These are phyloP conservation scores for Talinum fruticosum DNA, from an alignment of 148 eudicot species.

Conservation along the genomic window DNA sequence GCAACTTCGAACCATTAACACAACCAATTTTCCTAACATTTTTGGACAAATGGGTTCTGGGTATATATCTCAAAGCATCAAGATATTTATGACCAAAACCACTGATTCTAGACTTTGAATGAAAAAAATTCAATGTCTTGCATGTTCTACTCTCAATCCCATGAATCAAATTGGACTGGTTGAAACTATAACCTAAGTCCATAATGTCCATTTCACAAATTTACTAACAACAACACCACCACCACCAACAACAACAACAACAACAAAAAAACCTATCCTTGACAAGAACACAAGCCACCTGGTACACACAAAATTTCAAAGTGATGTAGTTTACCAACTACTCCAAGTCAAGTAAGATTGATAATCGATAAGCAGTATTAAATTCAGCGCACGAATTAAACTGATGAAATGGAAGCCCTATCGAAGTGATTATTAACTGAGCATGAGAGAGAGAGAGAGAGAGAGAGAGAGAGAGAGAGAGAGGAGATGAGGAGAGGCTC, in stretches of 20 bases:
- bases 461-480: too few relatives aligned
- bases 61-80: slow-evolving; percentile 29
- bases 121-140: slow-evolving; percentile 30
- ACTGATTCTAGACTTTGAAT: slow-evolving; percentile 26
- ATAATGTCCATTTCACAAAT: slow-evolving; percentile 43
- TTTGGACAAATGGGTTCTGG: slow-evolving; percentile 30
- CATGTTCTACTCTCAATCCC: slow-evolving; percentile 38
- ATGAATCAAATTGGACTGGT: slow-evolving; percentile 43
- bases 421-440: not conserved
- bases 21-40: slow-evolving; percentile 38
- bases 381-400: slow-evolving; percentile 1
- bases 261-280: slow-evolving; percentile 23
- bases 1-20: slow-evolving; percentile 23
- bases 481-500: not conserved
- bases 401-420: slow-evolving; percentile 15
- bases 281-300: slow-evolving; percentile 31
- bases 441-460: too few relatives aligned
- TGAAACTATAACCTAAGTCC: slow-evolving; percentile 56
- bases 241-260: slow-evolving; percentile 9
- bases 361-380: not conserved
- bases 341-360: not conserved
- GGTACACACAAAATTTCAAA: slow-evolving; percentile 2
- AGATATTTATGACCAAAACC: slow-evolving; percentile 33
- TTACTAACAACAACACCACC: too few relatives aligned
- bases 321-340: slow-evolving; percentile 9